Conservation (phyloP, 2,329 filamentous ascomycete genomes). For the Incumbomyces lentus region DNA sequence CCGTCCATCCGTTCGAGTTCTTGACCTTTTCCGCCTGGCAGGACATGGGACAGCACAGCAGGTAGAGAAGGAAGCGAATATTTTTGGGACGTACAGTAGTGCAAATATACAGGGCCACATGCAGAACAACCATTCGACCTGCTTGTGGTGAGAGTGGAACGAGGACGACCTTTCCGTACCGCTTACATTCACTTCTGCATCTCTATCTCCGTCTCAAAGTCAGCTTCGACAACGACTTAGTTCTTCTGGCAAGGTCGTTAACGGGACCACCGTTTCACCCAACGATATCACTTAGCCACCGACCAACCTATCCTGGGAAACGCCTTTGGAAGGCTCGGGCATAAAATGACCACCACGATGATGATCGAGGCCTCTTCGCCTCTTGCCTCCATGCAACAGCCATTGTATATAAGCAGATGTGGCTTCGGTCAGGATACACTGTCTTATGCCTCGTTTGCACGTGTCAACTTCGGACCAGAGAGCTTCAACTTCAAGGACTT, state of each 20-base stretch:
- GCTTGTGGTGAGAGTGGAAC: neutral
- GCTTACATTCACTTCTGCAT: too few species aligned
- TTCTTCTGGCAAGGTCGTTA: neutral
- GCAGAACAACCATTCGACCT: too few species aligned
- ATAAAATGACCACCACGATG: slow-evolving; percentile 7
- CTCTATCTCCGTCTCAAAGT: neutral
- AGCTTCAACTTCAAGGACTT: slow-evolving; percentile 68
- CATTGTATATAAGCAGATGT: slow-evolving; percentile 53
- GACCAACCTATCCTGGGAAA: neutral
- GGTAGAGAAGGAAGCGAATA: neutral
- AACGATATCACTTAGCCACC: neutral
- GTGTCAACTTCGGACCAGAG: slow-evolving; percentile 49
- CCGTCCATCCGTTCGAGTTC: slow-evolving; percentile 1
- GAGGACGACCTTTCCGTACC: neutral
- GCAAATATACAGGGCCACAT: neutral
- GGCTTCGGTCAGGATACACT: slow-evolving; percentile 46
- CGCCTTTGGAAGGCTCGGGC: neutral
- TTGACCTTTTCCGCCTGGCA: slow-evolving; percentile 6
- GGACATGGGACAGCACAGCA: slow-evolving; percentile 3
- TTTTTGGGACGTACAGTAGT: slow-evolving; percentile 1
- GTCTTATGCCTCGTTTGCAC: slow-evolving; percentile 42
- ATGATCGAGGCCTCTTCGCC: slow-evolving; percentile 89
- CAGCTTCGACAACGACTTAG: neutral
- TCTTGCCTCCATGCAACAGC: slow-evolving; percentile 76
- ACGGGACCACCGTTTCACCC: slow-evolving; percentile 1